These are phyloP conservation scores for Emmonsia crescens DNA, from an alignment of 2,329 filamentous ascomycete species.

Conservation along the genomic window DNA sequence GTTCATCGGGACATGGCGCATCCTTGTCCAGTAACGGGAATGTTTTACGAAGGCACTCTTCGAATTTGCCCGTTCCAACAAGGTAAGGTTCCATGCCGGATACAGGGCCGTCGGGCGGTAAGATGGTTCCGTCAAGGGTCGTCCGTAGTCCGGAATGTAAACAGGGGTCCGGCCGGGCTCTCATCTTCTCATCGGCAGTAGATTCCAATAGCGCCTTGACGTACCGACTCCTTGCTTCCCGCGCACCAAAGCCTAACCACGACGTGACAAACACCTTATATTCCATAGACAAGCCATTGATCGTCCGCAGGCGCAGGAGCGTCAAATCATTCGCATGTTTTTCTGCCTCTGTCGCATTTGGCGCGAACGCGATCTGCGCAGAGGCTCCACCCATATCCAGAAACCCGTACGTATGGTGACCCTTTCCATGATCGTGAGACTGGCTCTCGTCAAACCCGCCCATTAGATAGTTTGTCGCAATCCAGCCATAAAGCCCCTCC, in stretches of 20 bases:
- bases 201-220: constrained; percentile 63
- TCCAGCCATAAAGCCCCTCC: constrained; percentile 93
- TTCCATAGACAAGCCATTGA: constrained; percentile 67
- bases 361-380: constrained; percentile 94
- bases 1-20: constrained; percentile 66
- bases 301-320: constrained; percentile 68
- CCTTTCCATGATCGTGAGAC: constrained; percentile 68
- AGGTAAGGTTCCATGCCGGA: constrained; percentile 46
- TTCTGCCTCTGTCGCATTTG: constrained; percentile 78
- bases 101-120: constrained; percentile 30
- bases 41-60: constrained; percentile 70
- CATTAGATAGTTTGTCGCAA: constrained; percentile 89
- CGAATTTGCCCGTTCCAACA: constrained; percentile 75
- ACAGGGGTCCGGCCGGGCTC: constrained; percentile 81
- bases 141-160: constrained; percentile 67
- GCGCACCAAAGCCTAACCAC: constrained; percentile 95
- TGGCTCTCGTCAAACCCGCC: constrained; percentile 75
- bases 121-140: constrained; percentile 56
- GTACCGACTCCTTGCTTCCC: constrained; percentile 78
- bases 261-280: constrained; percentile 91
- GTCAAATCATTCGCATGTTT: constrained; percentile 87
- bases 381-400: constrained; percentile 97
- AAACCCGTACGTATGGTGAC: constrained; percentile 92
- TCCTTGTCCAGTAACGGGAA: constrained; percentile 86
- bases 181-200: constrained; percentile 45